Conservation (phyloP, 2,329 filamentous ascomycete species). For the Microascus cirrosus region DNA sequence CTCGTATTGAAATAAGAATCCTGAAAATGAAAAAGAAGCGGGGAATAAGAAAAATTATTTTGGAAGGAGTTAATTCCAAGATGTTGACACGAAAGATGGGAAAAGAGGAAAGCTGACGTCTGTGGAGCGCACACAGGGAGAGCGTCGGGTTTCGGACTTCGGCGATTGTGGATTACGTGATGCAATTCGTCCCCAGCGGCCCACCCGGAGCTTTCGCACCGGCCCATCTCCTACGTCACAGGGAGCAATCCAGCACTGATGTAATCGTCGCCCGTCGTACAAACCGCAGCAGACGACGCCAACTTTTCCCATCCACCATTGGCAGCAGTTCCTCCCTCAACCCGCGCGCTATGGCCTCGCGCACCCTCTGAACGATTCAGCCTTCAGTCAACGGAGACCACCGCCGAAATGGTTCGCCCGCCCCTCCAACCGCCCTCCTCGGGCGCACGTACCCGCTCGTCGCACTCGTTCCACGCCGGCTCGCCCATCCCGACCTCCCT, state of each 20-base stretch:
- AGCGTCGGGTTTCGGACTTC: no score
- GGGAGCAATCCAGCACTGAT: neutral
- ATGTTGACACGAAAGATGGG: no score
- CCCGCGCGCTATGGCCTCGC: neutral
- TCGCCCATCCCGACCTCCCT: slow-evolving; percentile 29
- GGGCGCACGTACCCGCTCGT: slow-evolving; percentile 15
- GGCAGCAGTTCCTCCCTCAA: neutral
- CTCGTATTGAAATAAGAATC: no score
- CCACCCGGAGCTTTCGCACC: no score
- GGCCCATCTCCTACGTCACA: no score
- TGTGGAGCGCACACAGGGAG: no score
- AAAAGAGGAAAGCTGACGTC: no score
- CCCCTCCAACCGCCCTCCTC: neutral
- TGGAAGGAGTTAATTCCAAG: no score
- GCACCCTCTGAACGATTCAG: neutral
- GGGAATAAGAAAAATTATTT: no score
- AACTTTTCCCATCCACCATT: neutral
- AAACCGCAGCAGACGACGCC: neutral
- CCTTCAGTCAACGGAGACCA: neutral
- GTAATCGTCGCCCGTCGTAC: neutral
- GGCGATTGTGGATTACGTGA: no score
- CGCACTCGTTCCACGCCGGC: slow-evolving; percentile 40
- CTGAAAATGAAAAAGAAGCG: no score
- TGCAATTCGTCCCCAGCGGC: neutral
- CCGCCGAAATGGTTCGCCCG: neutral